Conservation (phyloP, 2,329 filamentous ascomycete genomes). For the Aplosporella prunicola region DNA sequence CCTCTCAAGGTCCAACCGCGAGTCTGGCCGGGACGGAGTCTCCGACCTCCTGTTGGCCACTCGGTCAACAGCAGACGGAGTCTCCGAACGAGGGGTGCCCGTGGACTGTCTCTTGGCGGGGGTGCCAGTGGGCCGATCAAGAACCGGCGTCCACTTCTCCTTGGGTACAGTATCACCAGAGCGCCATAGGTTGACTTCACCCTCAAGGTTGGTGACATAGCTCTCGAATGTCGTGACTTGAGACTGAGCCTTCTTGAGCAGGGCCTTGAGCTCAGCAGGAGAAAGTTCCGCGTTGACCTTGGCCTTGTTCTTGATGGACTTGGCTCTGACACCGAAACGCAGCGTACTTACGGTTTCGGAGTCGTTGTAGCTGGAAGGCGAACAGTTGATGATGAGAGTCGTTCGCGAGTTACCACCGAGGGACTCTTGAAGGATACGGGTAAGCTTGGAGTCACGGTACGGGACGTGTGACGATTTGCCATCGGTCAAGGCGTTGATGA, state of each 20-base stretch:
- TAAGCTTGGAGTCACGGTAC: slow-evolving; percentile 96
- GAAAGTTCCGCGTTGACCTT: slow-evolving; percentile 99
- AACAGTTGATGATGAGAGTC: slow-evolving; percentile 98
- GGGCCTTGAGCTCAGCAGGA: slow-evolving; percentile 83
- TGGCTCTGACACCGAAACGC: slow-evolving; percentile 89
- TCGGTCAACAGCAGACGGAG: slow-evolving; percentile 40
- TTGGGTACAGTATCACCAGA: slow-evolving; percentile 78
- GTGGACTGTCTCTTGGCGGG: slow-evolving; percentile 39
- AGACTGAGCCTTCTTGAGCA: slow-evolving; percentile 84
- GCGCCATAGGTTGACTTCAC: slow-evolving; percentile 80
- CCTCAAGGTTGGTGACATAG: slow-evolving; percentile 75
- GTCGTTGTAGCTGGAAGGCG: slow-evolving; percentile 98
- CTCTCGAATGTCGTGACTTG: slow-evolving; percentile 82
- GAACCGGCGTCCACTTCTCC: slow-evolving; percentile 71
- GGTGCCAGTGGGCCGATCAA: slow-evolving; percentile 46
- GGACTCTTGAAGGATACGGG: slow-evolving; percentile 92
- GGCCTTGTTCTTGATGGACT: slow-evolving; percentile 99
- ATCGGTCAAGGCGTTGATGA: slow-evolving; percentile 95
- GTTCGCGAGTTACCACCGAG: slow-evolving; percentile 95
- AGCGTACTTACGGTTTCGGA: slow-evolving; percentile 86
- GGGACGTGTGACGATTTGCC: slow-evolving; percentile 94
- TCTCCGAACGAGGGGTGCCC: slow-evolving; percentile 47
- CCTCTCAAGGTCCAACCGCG: slow-evolving; percentile 61
- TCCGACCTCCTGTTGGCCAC: slow-evolving; percentile 39
- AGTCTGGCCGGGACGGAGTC: slow-evolving; percentile 50